Base-by-base conservation (phyloP, 805 yeast genomes). In the Nadsonia fulvescens region DNA sequence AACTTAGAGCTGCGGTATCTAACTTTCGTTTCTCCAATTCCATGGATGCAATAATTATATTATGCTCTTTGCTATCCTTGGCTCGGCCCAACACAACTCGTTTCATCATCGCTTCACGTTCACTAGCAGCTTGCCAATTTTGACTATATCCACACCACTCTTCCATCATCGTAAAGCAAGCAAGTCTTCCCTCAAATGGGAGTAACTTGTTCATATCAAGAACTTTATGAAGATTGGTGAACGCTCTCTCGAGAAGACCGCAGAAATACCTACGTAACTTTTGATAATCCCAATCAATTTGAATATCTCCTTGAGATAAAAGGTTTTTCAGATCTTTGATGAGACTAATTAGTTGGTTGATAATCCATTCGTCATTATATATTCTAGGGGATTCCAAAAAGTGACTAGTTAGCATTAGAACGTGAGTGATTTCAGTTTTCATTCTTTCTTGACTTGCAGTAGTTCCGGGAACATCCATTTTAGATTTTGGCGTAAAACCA, bases 91-190 rank as follows among this genome's bases (percentile, higher is more conserved):
- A 27, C 1, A 48, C 52, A 0, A 42, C 36, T 8, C 44, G 39
- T 11, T 57, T 28, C 54, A 67, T 57, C 68, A 72, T 72, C 1
- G 53, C 44, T 36, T 81, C 81, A 23, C 94, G 56, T 21, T 73
- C 75, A 15, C 67, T 69, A 3, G 81, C 65, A 2, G 70, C 42
- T 1, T 56, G 43, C 6, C 66, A 60, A 13, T 69, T 56, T 27
- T 66, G 71, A 3, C 96, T 95, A 47, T 67, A 69, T 0, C 92
- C 93, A 46, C 94, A 82, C 99, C 99, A 89, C 44, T 79, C 92
- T 37, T 77, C 83, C 30, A 89, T 54, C 40, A 66, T 74, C 23
- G 70, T 66, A 52, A 81, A 83, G 34, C 91, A 76, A 2, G 78
- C 74, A 15, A 76, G 69, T 28, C 94, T 57, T 2, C 82, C 86